Conservation (phyloP, 306 rosid genomes). For the Corylus americana region DNA sequence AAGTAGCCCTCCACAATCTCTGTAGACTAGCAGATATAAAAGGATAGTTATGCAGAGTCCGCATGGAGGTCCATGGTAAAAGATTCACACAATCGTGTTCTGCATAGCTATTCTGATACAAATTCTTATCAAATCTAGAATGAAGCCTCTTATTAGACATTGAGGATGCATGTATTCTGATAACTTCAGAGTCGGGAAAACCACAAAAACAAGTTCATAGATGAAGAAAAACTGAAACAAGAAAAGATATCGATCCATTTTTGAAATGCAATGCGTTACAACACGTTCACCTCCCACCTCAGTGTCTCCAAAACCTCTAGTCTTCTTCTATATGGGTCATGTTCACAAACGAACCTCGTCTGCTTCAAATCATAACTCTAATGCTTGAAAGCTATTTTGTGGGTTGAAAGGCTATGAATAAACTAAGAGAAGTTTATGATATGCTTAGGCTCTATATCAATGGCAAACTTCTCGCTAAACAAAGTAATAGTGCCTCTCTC, state of each 20-base stretch:
- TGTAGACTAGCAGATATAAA: neutral
- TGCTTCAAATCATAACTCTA: too few relatives aligned
- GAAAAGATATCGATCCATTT: neutral
- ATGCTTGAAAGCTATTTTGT: too few relatives aligned
- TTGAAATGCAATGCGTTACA: neutral
- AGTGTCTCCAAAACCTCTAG: too few relatives aligned
- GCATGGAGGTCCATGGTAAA: neutral
- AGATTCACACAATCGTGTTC: neutral
- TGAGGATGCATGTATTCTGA: neutral
- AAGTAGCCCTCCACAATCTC: neutral
- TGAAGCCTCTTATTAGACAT: neutral
- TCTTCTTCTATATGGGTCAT: too few relatives aligned
- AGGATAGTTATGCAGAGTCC: neutral
- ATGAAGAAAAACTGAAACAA: neutral
- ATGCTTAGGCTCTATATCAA: too few relatives aligned
- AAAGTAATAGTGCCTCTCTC: too few relatives aligned
- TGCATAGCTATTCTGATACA: neutral
- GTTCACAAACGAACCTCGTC: too few relatives aligned
- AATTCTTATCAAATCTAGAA: neutral
- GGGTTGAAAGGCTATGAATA: too few relatives aligned
- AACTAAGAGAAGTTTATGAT: too few relatives aligned
- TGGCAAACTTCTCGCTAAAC: too few relatives aligned
- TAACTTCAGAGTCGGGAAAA: neutral
- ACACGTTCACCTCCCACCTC: too few relatives aligned
- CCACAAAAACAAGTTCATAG: neutral